Conservation (phyloP, 2,329 filamentous ascomycete genomes). For the Aspergillus cejpii region DNA sequence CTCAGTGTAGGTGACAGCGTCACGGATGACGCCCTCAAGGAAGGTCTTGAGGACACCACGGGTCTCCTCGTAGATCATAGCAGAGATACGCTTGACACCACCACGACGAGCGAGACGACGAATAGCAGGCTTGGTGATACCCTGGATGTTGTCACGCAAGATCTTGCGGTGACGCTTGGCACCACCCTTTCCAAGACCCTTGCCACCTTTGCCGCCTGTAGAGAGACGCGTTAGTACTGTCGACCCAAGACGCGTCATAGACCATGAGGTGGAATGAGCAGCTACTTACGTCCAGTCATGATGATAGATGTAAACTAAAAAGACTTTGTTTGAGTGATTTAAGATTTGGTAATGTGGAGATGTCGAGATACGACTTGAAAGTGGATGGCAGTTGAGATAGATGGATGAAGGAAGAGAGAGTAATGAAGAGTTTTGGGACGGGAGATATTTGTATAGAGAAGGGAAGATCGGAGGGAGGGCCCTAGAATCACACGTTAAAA, state of each 20-base stretch:
- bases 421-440: conserved; percentile 22
- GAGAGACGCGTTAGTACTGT: conserved; percentile 42
- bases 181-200: conserved; percentile 96
- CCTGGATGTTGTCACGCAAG: conserved; percentile 98
- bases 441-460: conserved; percentile 39
- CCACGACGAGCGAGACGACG: conserved; percentile 97
- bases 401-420: conserved; percentile 21
- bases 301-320: conserved; percentile 37
- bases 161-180: conserved; percentile 99
- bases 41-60: conserved; percentile 77
- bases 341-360: conserved; percentile 24
- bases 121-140: conserved; percentile 98
- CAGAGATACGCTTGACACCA: conserved; percentile 99
- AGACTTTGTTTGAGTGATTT: conserved; percentile 25
- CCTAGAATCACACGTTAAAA: conserved; percentile 36
- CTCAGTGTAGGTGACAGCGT: conserved; percentile 74
- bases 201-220: conserved; percentile 86
- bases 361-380: conserved; percentile 17
- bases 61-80: conserved; percentile 84
- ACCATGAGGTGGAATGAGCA: conserved; percentile 6
- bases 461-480: conserved; percentile 21
- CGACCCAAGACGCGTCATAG: conserved; percentile 10
- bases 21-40: conserved; percentile 74
- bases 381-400: conserved; percentile 20
- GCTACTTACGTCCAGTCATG: conserved; percentile 55